Percentiles rank a stretch among this genome's conserved stretches.
These are phyloP conservation scores for Ustanciosporium gigantosporum DNA, from an alignment of 1,284 basidiomycete genomes.

Conservation along the genomic window DNA sequence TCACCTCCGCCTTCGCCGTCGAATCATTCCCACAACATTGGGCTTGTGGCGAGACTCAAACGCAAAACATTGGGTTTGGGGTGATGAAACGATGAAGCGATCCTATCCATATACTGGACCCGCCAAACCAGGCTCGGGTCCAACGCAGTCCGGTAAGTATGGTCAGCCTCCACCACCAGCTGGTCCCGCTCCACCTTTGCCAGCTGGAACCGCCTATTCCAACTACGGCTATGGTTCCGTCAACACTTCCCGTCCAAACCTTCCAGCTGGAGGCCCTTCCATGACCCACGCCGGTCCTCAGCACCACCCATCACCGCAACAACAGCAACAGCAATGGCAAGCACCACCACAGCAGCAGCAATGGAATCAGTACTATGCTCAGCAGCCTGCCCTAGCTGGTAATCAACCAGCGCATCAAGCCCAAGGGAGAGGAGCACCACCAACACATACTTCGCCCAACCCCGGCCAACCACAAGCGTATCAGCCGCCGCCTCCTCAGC, in stretches of 20 bases:
- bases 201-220: constrained; percentile 24
- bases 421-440: background rate
- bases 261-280: background rate
- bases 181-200: constrained; percentile 27
- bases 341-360: constrained; percentile 3
- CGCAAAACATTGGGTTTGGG: too few relatives aligned
- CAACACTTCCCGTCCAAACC: constrained; percentile 1
- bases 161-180: constrained; percentile 10
- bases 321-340: constrained; percentile 48
- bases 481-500: constrained; percentile 13
- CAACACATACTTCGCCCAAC: background rate
- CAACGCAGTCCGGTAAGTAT: too few relatives aligned
- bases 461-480: constrained; percentile 1
- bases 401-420: constrained; percentile 3
- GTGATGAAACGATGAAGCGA: too few relatives aligned
- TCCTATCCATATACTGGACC: too few relatives aligned
- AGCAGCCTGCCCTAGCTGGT: constrained; percentile 18
- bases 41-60: too few relatives aligned
- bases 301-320: too few relatives aligned
- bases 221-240: constrained; percentile 48
- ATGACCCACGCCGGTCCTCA: constrained; percentile 7
- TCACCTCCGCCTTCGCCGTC: too few relatives aligned
- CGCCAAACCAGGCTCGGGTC: too few relatives aligned
- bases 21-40: too few relatives aligned
- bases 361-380: constrained; percentile 33